Evolutionary conservation across 2,329 filamentous ascomycete species (phyloP).

Genomic region (Xylaria sp.): DNA sequence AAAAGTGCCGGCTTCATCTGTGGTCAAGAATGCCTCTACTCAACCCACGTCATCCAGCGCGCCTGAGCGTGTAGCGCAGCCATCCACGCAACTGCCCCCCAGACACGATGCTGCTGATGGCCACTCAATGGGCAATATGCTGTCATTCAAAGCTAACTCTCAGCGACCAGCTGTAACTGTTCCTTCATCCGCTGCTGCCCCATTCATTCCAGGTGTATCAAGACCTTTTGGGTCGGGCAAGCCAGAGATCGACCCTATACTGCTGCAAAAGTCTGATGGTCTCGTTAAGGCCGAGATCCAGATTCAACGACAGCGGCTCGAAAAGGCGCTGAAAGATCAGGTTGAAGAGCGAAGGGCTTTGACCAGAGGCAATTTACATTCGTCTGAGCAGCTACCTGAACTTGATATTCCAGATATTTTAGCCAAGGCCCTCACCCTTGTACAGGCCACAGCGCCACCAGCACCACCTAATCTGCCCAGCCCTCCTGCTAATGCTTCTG

Average conservation of each 20-base stretch:
- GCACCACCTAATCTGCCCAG: conserved; percentile 65
- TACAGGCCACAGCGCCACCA: conserved; percentile 73
- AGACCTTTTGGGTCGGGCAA: conserved; percentile 60
- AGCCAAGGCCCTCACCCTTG: conserved; percentile 74
- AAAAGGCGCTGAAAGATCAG: conserved; percentile 81
- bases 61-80: conserved; percentile 42
- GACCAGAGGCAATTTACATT: conserved; percentile 56
- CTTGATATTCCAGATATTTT: conserved; percentile 80
- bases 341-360: conserved; percentile 69
- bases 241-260: conserved; percentile 81
- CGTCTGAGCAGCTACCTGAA: conserved; percentile 66
- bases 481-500: conserved; percentile 67
- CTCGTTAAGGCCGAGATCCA: conserved; percentile 84
- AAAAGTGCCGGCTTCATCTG: conserved; percentile 59
- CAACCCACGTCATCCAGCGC: conserved; percentile 42
- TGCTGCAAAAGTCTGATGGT: conserved; percentile 87
- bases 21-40: conserved; percentile 43
- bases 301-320: conserved; percentile 82
- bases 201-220: conserved; percentile 52
- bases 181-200: conserved; percentile 40
- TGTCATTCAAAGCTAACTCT: conserved; percentile 53
- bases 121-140: conserved; percentile 48
- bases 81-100: conserved; percentile 35
- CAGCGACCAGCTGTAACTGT: conserved; percentile 50
- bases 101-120: conserved; percentile 43